Conservation (phyloP, 257 asterid genomes). For the Capsicum chinense region DNA sequence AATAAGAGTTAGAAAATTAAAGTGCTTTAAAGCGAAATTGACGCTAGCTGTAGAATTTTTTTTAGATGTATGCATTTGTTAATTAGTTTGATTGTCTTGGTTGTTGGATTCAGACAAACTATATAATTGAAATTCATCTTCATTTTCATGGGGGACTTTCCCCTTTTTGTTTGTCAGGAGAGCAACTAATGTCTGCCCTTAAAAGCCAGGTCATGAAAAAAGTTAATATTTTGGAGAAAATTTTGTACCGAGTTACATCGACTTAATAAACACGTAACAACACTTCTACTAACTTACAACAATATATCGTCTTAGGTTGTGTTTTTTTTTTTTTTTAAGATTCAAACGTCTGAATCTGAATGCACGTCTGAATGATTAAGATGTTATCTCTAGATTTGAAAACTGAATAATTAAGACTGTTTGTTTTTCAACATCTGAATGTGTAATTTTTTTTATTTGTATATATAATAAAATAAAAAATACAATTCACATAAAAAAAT, state of each 20-base stretch:
- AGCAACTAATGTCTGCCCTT: background rate
- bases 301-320: too few species aligned
- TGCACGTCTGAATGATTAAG: too few species aligned
- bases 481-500: too few species aligned
- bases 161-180: background rate
- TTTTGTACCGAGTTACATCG: background rate
- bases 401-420: too few species aligned
- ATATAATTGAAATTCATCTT: conserved; percentile 8
- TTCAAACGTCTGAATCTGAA: too few species aligned
- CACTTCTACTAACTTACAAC: background rate
- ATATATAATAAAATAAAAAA: too few species aligned
- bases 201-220: background rate
- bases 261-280: background rate
- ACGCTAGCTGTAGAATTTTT: background rate
- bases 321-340: too few species aligned
- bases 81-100: background rate
- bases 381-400: too few species aligned
- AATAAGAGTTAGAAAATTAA: too few species aligned
- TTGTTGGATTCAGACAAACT: background rate
- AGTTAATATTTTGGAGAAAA: background rate
- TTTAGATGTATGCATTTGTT: background rate
- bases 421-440: too few species aligned
- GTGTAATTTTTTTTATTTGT: too few species aligned
- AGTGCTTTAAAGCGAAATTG: background rate
- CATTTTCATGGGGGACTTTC: background rate